Base-by-base conservation (phyloP, 495 filamentous ascomycete species). In the Tuber melanosporum region DNA sequence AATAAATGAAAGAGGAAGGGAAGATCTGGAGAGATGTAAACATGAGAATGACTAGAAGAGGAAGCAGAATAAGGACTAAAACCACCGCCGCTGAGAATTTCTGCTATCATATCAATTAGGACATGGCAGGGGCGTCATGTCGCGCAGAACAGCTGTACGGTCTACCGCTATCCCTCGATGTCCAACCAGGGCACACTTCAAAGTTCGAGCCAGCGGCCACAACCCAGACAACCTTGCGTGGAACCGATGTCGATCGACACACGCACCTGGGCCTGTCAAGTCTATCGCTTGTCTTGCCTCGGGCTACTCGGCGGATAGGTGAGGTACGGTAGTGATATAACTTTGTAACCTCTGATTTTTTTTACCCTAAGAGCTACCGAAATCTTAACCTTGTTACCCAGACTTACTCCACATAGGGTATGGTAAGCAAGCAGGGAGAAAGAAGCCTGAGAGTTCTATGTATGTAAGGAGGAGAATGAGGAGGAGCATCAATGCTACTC, bases 261-360 rank as follows among this genome's bases (percentile, higher is more conserved):
- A 80, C 78, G 78, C 78, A 80, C 78, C 77, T 80, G 77, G 77
- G 78, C 78, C 78, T 80, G 78, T 80, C 78, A 80, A 80, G 78
- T 80, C 79, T 76, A 80, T 80, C 74, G 78, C 78, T 80, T 80
- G 78, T 80, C 78, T 80, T 80, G 78, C 76, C 78, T 80, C 78
- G 78, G 78, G 78, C 77, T 80, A 80, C 78, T 80, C 78, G 78
- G 78, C 78, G 78, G 78, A 80, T 69, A 76, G 26, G 57, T 66
- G 57, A 62, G 26, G n/a, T 66, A 14, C 26, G 57, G 57, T 66
- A 17, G 57, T 17, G 57, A 26, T 66, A n/a, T 66, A 66, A 66
- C 57, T 66, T 36, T n/a, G 22, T 57, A 57, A 14, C 49, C 49
- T 26, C 36, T 36, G n/a, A 32, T 62, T 62, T 62, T 62, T 36